Evolutionary conservation across 805 yeast species (phyloP), one percentile per base, ranked within the genome.

Genomic region (Dipodascus albidus): DNA sequence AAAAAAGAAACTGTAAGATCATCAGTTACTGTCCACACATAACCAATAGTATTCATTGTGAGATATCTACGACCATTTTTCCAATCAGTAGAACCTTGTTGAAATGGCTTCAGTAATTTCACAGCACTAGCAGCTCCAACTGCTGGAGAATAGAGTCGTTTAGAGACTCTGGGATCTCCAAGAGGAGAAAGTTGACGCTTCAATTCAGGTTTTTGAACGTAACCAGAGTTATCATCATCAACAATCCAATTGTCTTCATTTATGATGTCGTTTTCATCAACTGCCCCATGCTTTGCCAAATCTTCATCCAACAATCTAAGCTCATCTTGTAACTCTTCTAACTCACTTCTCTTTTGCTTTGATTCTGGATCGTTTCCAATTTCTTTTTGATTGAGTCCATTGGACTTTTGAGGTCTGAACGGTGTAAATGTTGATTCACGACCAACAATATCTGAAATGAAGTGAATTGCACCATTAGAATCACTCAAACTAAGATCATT

Each of bases 61-160:
- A 91, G 68, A 61, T 88, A 90, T 52, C 96, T 74, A 67, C 91
- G 78, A 52, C 80, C 78, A 51, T 71, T 69, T 31, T 68, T 67
- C 84, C 90, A 89, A 0, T 96, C 96, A 0, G 98, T 91, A 3
- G 85, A 79, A 1, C 98, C 98, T 0, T 87, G 85, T 2, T 95
- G 87, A 60, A 81, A 84, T 0, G 96, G 90, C 49, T 69, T 52
- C 14, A 38, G 3, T 6, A 38, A 19, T 14, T 38, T 17, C n/a
- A 27, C 33, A 6, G 33, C 49, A 48, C 33, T 27, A 6, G 33
- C 33, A 6, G 33, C 11, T 27, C 33, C 33, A 6, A 27, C 15
- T 35, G 42, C 3, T 48, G 27, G 21, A 41, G 51, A 19, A 50
- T 41, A 42, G 47, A 35, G 23, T 11, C 54, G 47, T 51, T 53